Conservation (phyloP, 345 rosid species). For the Mallotus nudiflorus region DNA sequence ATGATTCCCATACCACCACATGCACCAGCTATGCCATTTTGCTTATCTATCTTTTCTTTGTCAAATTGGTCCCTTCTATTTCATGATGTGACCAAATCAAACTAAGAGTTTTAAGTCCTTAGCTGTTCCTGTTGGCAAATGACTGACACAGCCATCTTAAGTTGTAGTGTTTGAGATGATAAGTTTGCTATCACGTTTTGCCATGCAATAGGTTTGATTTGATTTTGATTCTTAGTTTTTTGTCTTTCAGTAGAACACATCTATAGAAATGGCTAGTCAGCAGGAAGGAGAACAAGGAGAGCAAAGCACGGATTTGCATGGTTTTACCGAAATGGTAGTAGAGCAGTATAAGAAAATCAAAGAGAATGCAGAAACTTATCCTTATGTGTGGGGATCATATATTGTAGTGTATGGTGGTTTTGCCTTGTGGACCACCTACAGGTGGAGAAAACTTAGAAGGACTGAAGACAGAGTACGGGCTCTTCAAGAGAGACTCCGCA, state of each 20-base stretch:
- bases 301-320: conserved; percentile 28
- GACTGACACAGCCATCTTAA: no score
- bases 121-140: no score
- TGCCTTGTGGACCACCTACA: conserved; percentile 62
- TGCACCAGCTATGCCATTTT: no score
- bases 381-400: conserved; percentile 92
- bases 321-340: conserved; percentile 43
- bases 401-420: conserved; percentile 82
- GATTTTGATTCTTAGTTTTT: neutral
- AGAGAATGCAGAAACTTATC: conserved; percentile 80
- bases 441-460: conserved; percentile 85
- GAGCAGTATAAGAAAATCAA: conserved; percentile 57
- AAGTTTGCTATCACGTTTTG: no score
- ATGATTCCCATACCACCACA: no score
- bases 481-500: conserved; percentile 65
- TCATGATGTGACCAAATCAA: no score
- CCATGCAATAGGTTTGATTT: no score
- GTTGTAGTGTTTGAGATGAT: no score
- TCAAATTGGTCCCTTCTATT: no score
- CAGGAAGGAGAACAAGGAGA: conserved; percentile 39
- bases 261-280: conserved; percentile 37
- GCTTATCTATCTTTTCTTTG: no score
- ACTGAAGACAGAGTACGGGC: conserved; percentile 86
- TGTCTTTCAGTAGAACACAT: neutral
- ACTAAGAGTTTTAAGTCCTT: no score